Evolutionary conservation across 768 basidiomycete genomes (phyloP).

Genomic region (Leccinum obscurum): DNA sequence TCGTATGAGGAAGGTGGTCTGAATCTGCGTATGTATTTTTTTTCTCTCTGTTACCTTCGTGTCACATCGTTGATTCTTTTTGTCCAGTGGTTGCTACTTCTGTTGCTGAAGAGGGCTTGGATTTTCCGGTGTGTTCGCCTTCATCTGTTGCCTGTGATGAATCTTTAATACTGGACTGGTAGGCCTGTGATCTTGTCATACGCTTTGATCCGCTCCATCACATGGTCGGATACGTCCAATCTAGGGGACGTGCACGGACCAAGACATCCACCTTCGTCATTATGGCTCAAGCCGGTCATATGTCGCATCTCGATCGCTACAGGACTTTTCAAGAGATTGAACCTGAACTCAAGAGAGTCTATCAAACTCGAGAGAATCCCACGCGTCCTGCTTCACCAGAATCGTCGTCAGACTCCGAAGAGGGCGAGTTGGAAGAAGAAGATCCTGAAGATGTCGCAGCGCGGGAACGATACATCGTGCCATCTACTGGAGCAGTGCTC

Average conservation of each 20-base stretch:
- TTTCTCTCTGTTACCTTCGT: background rate
- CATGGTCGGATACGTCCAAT: slow-evolving; percentile 87
- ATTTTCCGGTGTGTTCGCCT: slow-evolving; percentile 65
- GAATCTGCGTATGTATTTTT: slow-evolving; percentile 59
- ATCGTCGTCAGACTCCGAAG: slow-evolving; percentile 28
- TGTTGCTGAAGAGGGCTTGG: slow-evolving; percentile 90
- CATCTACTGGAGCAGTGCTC: slow-evolving; percentile 72
- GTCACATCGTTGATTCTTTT: background rate
- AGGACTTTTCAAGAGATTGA: slow-evolving; percentile 58
- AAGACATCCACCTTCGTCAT: slow-evolving; percentile 76
- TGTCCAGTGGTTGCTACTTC: slow-evolving; percentile 73
- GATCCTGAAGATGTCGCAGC: slow-evolving; percentile 57
- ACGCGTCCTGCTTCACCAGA: slow-evolving; percentile 30
- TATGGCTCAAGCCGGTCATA: slow-evolving; percentile 69
- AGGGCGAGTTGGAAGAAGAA: slow-evolving; percentile 43
- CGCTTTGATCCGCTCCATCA: slow-evolving; percentile 83
- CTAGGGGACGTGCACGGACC: slow-evolving; percentile 81
- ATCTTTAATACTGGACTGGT: slow-evolving; percentile 4
- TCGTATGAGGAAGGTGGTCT: slow-evolving; percentile 63
- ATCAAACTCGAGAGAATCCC: slow-evolving; percentile 50
- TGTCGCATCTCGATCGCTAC: slow-evolving; percentile 58
- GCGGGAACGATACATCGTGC: slow-evolving; percentile 74
- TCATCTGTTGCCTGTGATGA: background rate
- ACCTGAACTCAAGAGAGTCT: slow-evolving; percentile 60
- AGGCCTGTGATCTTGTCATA: slow-evolving; percentile 85